Evolutionary conservation across 768 basidiomycete genomes (phyloP), one percentile per base, ranked within the genome.

Genomic region (Amanita muscaria): DNA sequence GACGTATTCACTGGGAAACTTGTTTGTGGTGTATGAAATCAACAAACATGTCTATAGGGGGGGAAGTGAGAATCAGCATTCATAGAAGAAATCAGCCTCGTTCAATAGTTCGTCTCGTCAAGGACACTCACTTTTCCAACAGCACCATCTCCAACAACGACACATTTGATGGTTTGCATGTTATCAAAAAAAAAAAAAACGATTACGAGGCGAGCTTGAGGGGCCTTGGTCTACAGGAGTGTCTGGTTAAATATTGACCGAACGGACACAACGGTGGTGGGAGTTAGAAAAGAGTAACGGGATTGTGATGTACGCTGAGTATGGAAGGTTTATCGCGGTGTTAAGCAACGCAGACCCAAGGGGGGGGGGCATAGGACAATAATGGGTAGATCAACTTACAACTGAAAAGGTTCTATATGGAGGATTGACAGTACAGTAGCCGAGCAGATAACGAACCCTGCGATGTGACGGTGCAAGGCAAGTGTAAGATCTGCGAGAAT

Each of bases 1-100:
- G 40, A 98, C 94, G 69, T 97, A 97, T 79, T 99, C 94, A 64
- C 90, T 92, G 25, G 92, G 91, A 67, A 96, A 96, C 67, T 96
- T 92, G 79, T 92, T 93, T 57, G 91, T 92, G 42, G 91, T 93
- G 72, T 93, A 93, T 49, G 91, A 96, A 64, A 96, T 96, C 68
- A 96, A 74, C 53, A 96, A 74, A 73, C 91, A 96, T 35, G 91
- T 96, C 92, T 93, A 48, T n/a, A n/a, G 22, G 31, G 32, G 1
- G 30, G 16, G 4, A 22, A 23, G n/a, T 22, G 22, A 22, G 10
- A 7, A 3, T 34, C 23, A 33, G 21, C 11, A 11, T 31, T 31
- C 19, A n/a, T n/a, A n/a, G n/a, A n/a, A n/a, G 9, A 7, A 4
- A 36, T 18, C 41, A 31, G 12, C 31, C 40, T n/a, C 5, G 37